Evolutionary conservation across 2,329 filamentous ascomycete genomes (phyloP).

Genomic region (Aureobasidium sp.): DNA sequence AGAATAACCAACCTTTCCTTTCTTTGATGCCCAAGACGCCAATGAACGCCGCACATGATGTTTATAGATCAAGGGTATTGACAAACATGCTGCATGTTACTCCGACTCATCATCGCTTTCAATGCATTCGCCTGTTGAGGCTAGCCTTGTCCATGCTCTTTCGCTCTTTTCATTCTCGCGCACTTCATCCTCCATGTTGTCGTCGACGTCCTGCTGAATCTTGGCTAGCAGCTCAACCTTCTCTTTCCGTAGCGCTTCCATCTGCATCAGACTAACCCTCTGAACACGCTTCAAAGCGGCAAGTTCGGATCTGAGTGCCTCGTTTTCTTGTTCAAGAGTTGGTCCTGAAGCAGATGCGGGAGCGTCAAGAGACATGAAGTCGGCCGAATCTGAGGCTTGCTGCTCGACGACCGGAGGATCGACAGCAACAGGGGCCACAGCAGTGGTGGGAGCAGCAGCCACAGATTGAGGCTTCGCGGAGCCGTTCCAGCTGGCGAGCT

Average conservation of each 20-base stretch:
- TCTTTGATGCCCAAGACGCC: not conserved
- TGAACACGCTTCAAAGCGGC: constrained; percentile 40
- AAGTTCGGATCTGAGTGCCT: constrained; percentile 31
- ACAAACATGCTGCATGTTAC: not conserved
- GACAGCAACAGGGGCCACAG: constrained; percentile 8
- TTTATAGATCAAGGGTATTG: not conserved
- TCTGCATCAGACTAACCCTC: constrained; percentile 38
- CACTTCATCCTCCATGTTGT: not conserved
- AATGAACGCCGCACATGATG: not conserved
- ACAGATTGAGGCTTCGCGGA: constrained; percentile 20
- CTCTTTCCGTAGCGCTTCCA: constrained; percentile 38
- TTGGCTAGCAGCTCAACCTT: constrained; percentile 29
- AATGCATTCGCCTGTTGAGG: not conserved
- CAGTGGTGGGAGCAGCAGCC: constrained; percentile 20
- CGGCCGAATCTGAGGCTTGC: constrained; percentile 22
- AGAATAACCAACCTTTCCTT: not conserved
- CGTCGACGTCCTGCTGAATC: constrained; percentile 14
- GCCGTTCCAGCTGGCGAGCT: constrained; percentile 30
- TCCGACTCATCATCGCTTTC: constrained; percentile 10
- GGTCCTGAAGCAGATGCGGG: constrained; percentile 6
- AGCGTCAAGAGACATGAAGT: constrained; percentile 33
- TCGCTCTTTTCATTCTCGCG: constrained; percentile 5
- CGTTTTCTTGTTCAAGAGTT: constrained; percentile 24
- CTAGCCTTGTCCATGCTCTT: constrained; percentile 5
- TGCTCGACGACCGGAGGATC: constrained; percentile 18